Conservation (phyloP, 345 rosid species). For the Schrenkiella parvula region DNA sequence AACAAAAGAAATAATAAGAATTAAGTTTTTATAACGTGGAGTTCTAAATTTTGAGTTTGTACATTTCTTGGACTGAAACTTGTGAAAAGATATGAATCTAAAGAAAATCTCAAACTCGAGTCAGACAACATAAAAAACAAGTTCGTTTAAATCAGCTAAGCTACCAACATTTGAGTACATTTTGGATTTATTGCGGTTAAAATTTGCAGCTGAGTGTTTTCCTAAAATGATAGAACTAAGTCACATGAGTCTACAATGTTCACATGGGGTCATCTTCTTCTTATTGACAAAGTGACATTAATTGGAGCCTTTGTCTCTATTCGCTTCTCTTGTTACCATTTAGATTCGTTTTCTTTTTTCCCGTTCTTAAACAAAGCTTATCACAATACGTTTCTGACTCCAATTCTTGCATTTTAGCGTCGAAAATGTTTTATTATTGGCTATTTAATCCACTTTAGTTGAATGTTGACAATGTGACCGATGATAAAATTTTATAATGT, state of each 20-base stretch:
- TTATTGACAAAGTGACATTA: slow-evolving; percentile 33
- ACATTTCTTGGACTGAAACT: not conserved
- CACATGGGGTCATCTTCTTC: slow-evolving; percentile 37
- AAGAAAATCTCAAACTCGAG: not conserved
- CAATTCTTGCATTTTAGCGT: not conserved
- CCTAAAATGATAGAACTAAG: slow-evolving; percentile 27
- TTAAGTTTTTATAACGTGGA: not conserved
- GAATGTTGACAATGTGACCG: not conserved
- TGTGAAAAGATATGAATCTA: not conserved
- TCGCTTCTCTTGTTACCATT: slow-evolving; percentile 18
- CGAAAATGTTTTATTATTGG: not conserved
- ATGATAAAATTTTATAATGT: not conserved
- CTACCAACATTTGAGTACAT: slow-evolving; percentile 4
- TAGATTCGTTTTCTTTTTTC: slow-evolving; percentile 19
- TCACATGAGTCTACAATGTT: slow-evolving; percentile 37
- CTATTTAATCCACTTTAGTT: not conserved
- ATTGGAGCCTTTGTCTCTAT: slow-evolving; percentile 30
- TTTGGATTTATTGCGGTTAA: slow-evolving; percentile 6
- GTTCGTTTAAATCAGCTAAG: not conserved
- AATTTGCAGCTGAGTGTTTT: not conserved
- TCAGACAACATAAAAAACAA: not conserved
- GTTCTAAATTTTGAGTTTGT: not conserved
- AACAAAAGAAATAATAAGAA: not conserved
- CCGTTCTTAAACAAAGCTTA: not conserved
- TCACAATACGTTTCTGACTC: not conserved